phyloP scores from a whole-genome alignment of 192 early-diverging fungal species.

The Fimicolochytrium jonesii region DNA sequence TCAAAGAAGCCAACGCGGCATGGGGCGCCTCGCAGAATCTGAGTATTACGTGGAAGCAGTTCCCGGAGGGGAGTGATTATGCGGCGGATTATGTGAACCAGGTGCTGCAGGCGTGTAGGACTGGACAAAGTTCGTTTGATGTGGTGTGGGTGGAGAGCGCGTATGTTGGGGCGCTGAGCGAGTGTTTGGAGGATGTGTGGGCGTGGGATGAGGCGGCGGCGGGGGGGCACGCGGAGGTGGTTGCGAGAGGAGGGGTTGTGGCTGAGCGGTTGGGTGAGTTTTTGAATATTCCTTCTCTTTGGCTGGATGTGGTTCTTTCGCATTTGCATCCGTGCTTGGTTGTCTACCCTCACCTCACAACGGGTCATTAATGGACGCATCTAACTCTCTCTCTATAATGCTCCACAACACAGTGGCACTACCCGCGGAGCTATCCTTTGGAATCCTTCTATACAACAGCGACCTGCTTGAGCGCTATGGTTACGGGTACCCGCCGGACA shows the following conservation, averaged over 20 bases:
- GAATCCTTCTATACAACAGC: conserved; percentile 36
- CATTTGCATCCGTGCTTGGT: not conserved
- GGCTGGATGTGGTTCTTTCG: not conserved
- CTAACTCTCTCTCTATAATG: not conserved
- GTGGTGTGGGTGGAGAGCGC: conserved; percentile 32
- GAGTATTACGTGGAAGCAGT: conserved; percentile 13
- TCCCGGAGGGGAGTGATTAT: conserved; percentile 18
- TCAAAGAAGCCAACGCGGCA: conserved; percentile 7
- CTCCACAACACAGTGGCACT: conserved; percentile 24
- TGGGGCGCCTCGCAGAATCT: conserved; percentile 19
- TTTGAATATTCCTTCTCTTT: not conserved
- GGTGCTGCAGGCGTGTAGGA: conserved; percentile 31
- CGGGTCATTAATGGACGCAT: too few relatives aligned
- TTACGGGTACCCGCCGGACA: conserved; percentile 15
- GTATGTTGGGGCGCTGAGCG: conserved; percentile 26
- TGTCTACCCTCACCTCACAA: too few relatives aligned
- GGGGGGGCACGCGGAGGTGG: conserved; percentile 15
- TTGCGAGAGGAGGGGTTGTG: conserved; percentile 26
- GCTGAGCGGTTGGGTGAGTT: conserved; percentile 31
- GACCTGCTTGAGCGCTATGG: conserved; percentile 28
- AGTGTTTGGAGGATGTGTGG: conserved; percentile 39
- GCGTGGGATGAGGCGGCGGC: conserved; percentile 29
- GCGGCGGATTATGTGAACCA: conserved; percentile 23
- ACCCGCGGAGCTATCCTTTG: conserved; percentile 32
- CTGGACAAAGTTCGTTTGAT: conserved; percentile 23